Evolutionary conservation across 352 stramenopile genomes (phyloP), one percentile per base, ranked within the genome.

Genomic region (Phytophthora foliorum): DNA sequence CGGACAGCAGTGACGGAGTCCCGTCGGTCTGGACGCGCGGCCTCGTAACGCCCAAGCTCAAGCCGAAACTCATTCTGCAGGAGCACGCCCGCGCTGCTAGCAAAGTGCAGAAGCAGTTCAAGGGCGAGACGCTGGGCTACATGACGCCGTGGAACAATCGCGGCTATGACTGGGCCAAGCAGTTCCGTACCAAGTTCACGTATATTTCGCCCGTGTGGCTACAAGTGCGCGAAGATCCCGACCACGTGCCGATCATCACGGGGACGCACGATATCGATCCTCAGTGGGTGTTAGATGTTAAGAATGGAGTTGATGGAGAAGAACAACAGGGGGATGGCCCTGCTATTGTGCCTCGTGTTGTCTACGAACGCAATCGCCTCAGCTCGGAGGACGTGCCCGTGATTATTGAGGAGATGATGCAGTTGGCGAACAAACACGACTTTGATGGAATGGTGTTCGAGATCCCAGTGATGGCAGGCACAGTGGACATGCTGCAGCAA

Each of bases 141-240:
- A 86, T 95, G 59, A 95, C 88, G 4, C 88, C 88, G 13, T 95
- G 88, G 86, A 93, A 95, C 75, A 83, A 55, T 22, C 81, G 79
- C 16, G 88, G 88, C n/a, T 95, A 94, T 65, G 78, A 92, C 56
- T 79, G 80, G 44, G 84, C 86, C 60, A 90, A 85, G 60, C 45
- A 67, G 24, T 95, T 92, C 52, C 79, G 82, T 11, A n/a, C n/a
- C 41, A 93, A 93, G 64, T 88, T 95, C 61, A 84, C 80, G 29
- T 94, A 91, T 61, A 82, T 95, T 36, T 75, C 86, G 59, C 88
- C 88, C 39, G 86, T 94, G 70, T 95, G 88, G 88, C 75, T 93
- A n/a, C 88, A 95, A 53, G 68, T 95, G 21, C 81, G 82, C 29
- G 84, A 90, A 54, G 77, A 90, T 39, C 46, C 51, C 19, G 58